phyloP scores from a whole-genome alignment of 257 asterid species.

The Nicotiana benthamiana region DNA sequence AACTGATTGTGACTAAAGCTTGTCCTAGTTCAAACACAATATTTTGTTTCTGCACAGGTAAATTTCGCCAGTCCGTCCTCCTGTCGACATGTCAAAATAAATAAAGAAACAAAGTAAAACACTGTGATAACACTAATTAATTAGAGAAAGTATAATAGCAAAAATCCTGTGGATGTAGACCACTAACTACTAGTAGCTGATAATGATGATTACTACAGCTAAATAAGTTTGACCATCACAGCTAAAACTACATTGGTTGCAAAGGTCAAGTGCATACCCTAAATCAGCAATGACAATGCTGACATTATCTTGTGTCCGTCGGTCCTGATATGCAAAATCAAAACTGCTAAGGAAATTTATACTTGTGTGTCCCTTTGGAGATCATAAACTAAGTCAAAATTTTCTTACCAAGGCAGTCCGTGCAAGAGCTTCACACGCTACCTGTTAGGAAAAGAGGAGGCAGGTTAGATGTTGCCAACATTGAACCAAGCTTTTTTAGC shows the following conservation, averaged over 20 bases:
- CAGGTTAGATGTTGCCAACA: slow-evolving; percentile 10
- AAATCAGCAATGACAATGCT: slow-evolving; percentile 86
- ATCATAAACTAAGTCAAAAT: neutral
- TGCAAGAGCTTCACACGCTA: slow-evolving; percentile 86
- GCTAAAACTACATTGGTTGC: neutral
- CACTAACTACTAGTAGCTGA: neutral
- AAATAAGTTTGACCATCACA: neutral
- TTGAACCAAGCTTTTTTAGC: neutral
- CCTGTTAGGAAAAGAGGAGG: slow-evolving; percentile 27
- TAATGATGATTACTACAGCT: neutral
- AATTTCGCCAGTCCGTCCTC: slow-evolving; percentile 68
- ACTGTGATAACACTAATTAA: neutral
- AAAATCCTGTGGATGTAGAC: neutral
- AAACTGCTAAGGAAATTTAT: neutral
- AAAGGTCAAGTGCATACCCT: slow-evolving; percentile 47
- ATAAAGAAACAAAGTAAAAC: neutral
- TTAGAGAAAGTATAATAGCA: neutral
- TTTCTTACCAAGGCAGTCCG: slow-evolving; percentile 68
- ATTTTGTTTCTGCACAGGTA: slow-evolving; percentile 48
- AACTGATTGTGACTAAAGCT: slow-evolving; percentile 58
- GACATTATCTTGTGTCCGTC: slow-evolving; percentile 75
- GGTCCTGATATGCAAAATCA: slow-evolving; percentile 42
- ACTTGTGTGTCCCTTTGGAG: neutral
- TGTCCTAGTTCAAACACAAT: slow-evolving; percentile 53
- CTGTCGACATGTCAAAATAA: slow-evolving; percentile 23